Percentiles rank a stretch among this genome's conserved stretches.
These are phyloP conservation scores for Ziziphus jujuba DNA, from an alignment of 306 rosid species.

Conservation along the genomic window DNA sequence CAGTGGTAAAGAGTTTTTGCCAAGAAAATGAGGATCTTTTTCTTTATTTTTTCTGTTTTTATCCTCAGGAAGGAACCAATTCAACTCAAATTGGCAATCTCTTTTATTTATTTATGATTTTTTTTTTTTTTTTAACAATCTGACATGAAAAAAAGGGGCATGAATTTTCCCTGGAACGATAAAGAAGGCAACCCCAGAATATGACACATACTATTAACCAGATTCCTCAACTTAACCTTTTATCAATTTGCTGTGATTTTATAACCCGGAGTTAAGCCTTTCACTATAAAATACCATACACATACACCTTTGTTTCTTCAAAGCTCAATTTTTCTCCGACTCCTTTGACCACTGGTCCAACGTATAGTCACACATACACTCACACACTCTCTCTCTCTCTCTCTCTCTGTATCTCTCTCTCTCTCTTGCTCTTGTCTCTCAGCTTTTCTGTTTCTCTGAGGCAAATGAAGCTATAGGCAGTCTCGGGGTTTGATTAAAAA, in stretches of 20 bases:
- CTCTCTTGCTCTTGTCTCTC: too few relatives aligned
- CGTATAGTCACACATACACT: constrained; percentile 3
- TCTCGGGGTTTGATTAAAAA: constrained; percentile 26
- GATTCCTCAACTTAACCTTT: constrained; percentile 23
- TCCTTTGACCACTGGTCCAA: constrained; percentile 63
- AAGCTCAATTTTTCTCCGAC: constrained; percentile 23
- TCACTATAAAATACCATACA: constrained; percentile 48
- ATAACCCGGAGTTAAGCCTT: constrained; percentile 14
- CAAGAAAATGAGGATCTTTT: too few relatives aligned
- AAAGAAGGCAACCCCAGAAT: constrained; percentile 29
- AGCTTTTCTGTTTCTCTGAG: constrained; percentile 18
- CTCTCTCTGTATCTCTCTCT: too few relatives aligned
- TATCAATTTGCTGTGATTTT: neutral
- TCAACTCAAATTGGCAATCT: neutral
- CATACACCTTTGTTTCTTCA: constrained; percentile 36
- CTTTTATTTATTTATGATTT: neutral
- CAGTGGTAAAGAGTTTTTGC: neutral
- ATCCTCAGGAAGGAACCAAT: too few relatives aligned
- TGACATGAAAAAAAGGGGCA: neutral
- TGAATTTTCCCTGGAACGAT: neutral
- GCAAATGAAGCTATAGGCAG: constrained; percentile 6
- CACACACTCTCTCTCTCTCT: constrained; percentile 9
- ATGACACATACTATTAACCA: constrained; percentile 23
- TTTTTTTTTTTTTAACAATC: neutral
- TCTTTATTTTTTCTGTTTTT: neutral